Conservation (phyloP, 352 stramenopile genomes). For the Phytopythium montanum region DNA sequence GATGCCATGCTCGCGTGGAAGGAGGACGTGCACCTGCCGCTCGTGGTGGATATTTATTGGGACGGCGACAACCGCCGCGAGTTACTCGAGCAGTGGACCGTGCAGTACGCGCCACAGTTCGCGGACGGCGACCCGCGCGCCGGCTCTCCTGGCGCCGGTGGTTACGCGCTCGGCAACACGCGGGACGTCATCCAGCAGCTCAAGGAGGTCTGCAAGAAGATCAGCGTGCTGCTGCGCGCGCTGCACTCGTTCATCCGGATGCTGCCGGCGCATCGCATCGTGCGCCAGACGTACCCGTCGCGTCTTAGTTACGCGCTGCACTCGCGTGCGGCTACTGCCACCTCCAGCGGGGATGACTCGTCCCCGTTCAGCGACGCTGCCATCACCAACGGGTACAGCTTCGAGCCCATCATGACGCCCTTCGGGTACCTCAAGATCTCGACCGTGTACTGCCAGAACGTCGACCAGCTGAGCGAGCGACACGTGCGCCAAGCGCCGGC, state of each 20-base stretch:
- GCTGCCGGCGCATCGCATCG: constrained; percentile 67
- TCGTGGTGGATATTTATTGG: constrained; percentile 69
- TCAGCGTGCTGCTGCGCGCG: constrained; percentile 64
- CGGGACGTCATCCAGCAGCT: constrained; percentile 78
- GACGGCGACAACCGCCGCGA: constrained; percentile 45
- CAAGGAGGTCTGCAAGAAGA: constrained; percentile 78
- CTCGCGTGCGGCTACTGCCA: constrained; percentile 12
- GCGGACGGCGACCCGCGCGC: constrained; percentile 17
- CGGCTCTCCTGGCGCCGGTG: constrained; percentile 5
- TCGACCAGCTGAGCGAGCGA: constrained; percentile 35
- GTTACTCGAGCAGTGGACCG: constrained; percentile 75
- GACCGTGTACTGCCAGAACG: constrained; percentile 63
- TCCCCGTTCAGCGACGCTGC: constrained; percentile 13
- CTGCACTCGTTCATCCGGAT: constrained; percentile 78
- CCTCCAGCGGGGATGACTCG: constrained; percentile 1
- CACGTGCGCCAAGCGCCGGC: constrained; percentile 30
- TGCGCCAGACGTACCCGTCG: constrained; percentile 60
- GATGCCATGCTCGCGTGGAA: constrained; percentile 65
- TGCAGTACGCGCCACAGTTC: constrained; percentile 45
- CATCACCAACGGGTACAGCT: constrained; percentile 61
- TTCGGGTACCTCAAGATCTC: constrained; percentile 72
- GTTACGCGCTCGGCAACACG: constrained; percentile 20
- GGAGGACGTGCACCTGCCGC: constrained; percentile 64
- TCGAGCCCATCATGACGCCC: constrained; percentile 71
- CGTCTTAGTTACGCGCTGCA: constrained; percentile 63